Conservation (phyloP, 495 filamentous ascomycete genomes). For the Thozetella sp. region DNA sequence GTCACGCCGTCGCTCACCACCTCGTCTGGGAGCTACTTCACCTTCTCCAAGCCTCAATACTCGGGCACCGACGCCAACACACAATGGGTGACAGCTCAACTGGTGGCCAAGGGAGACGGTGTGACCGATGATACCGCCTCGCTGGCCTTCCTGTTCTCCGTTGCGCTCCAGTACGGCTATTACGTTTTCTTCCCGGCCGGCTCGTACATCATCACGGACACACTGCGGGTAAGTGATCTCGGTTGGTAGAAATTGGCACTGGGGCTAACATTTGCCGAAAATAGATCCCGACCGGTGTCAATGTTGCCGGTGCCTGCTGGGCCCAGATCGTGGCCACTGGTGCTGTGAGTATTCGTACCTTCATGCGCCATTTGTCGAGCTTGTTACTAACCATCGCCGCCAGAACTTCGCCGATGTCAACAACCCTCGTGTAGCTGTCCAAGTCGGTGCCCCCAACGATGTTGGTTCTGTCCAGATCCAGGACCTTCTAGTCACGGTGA, state of each 20-base stretch:
- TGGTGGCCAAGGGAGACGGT: conserved; percentile 74
- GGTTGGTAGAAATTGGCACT: not conserved
- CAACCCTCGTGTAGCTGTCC: conserved; percentile 67
- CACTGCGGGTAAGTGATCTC: conserved; percentile 42
- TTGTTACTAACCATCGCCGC: not conserved
- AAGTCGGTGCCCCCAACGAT: conserved; percentile 76
- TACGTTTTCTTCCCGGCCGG: conserved; percentile 86
- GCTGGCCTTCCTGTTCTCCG: conserved; percentile 68
- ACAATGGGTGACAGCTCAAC: conserved; percentile 70
- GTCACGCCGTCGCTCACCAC: conserved; percentile 58
- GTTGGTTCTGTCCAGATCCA: conserved; percentile 73
- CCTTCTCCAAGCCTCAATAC: conserved; percentile 70
- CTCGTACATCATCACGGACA: conserved; percentile 77
- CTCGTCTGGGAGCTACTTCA: conserved; percentile 50
- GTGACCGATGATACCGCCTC: conserved; percentile 61
- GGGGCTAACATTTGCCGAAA: not conserved
- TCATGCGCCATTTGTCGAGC: too few relatives aligned
- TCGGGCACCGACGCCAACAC: conserved; percentile 41
- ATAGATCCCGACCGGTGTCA: conserved; percentile 69
- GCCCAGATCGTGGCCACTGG: conserved; percentile 83
- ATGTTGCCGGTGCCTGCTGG: conserved; percentile 85
- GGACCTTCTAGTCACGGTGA: conserved; percentile 73
- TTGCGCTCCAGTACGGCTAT: conserved; percentile 46
- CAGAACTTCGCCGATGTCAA: conserved; percentile 61
- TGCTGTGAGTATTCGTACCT: not conserved